Evolutionary conservation across 1,139 yeast species (phyloP), one percentile per base, ranked within the genome.

Genomic region (Zygosaccharomyces sapae): DNA sequence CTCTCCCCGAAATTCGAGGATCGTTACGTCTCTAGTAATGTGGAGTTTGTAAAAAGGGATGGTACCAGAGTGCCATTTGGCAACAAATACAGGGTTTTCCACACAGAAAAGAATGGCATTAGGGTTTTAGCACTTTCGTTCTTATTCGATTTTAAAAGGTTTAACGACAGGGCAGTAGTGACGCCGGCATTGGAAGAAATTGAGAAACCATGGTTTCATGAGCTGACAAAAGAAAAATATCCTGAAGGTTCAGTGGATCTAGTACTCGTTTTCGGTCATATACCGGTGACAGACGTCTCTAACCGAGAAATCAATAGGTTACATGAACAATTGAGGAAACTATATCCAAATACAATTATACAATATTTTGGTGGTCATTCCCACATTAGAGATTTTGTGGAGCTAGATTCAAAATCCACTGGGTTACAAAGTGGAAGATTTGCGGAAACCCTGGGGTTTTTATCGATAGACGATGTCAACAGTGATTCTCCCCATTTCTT

Each of bases 291-390:
- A 2, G 73, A 63, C 77, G 63, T 70, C 2, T 95, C 86, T 57
- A 69, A 83, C 56, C 70, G 71, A 44, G 71, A 71, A 45, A 58
- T 78, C 10, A 63, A 71, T n/a, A 56, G 65, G 1, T 65, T 85
- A 33, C 88, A 85, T 57, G 37, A 62, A 0, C 69, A 67, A 7
- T 67, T 92, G 37, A 75, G 97, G 46, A 52, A 63, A 19, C 71
- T 66, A 33, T 83, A 77, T 59, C 90, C 95, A 1, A 61, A 72
- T 24, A 75, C 77, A 0, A 73, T 82, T 1, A 86, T 92, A 44
- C 96, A 88, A 61, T 86, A 86, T 61, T 83, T 92, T 65, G 97
- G 97, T 0, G 98, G 97, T 0, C 98, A 92, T 67, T 82, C 95
- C 36, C 98, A 92, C 65, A 81, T 92, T 33, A 74, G 98, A 53